Evolutionary conservation across 345 rosid genomes (phyloP).

Genomic region (Mercurialis annua): DNA sequence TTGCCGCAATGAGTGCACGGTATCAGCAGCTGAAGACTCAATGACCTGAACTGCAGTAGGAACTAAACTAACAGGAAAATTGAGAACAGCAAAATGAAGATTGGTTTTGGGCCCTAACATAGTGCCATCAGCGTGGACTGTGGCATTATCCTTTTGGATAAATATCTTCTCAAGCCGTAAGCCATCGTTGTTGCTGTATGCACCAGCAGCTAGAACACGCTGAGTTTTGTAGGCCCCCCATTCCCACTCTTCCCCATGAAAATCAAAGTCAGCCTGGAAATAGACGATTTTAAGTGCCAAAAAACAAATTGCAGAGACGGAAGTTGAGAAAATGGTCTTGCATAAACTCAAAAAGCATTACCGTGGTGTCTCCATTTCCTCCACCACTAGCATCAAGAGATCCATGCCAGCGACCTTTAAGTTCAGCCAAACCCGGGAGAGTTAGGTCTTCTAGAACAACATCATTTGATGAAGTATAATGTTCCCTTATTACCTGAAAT

Average conservation of each 20-base stretch:
- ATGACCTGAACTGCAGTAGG: slow-evolving; percentile 89
- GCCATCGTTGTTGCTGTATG: slow-evolving; percentile 93
- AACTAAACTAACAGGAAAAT: slow-evolving; percentile 89
- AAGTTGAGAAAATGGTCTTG: slow-evolving; percentile 5
- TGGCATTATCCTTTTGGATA: slow-evolving; percentile 92
- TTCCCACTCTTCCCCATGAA: slow-evolving; percentile 98
- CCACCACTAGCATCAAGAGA: slow-evolving; percentile 99
- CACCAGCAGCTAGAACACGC: slow-evolving; percentile 84
- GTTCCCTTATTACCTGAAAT: slow-evolving; percentile 64
- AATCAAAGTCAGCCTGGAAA: slow-evolving; percentile 92
- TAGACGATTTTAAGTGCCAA: slow-evolving; percentile 1
- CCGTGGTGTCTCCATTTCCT: slow-evolving; percentile 99
- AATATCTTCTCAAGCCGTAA: slow-evolving; percentile 86
- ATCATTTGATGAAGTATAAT: slow-evolving; percentile 61
- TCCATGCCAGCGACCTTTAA: slow-evolving; percentile 89
- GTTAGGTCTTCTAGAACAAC: slow-evolving; percentile 68
- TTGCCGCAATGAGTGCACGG: slow-evolving; percentile 80
- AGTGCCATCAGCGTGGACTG: slow-evolving; percentile 96
- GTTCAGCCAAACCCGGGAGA: slow-evolving; percentile 94
- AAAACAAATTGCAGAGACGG: background rate
- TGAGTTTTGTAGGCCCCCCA: slow-evolving; percentile 96
- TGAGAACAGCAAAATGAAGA: slow-evolving; percentile 95
- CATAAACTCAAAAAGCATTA: slow-evolving; percentile 24
- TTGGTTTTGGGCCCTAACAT: slow-evolving; percentile 85
- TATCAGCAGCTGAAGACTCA: slow-evolving; percentile 83